Percentiles rank a stretch among this genome's conserved stretches.
phyloP scores from a whole-genome alignment of 2,329 filamentous ascomycete genomes.

The Apiospora marii region DNA sequence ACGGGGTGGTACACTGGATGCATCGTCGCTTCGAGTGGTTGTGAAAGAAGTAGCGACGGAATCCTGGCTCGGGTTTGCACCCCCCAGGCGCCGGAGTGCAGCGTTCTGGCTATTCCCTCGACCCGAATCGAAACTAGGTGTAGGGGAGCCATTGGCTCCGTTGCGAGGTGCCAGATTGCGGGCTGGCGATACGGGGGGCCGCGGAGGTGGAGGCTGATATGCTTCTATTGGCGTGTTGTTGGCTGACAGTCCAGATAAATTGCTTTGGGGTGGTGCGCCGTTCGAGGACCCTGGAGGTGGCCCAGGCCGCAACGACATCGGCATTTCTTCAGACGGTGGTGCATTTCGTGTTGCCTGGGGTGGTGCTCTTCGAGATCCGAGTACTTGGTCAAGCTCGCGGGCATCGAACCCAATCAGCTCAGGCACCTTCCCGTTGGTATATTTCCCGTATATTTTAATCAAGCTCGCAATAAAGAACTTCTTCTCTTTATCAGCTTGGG shows the following conservation, averaged over 20 bases:
- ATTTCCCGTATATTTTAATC: conserved; percentile 96
- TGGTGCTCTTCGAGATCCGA: conserved; percentile 62
- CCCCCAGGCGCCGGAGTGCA: conserved; percentile 55
- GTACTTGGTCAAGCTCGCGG: conserved; percentile 77
- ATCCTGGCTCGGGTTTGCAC: conserved; percentile 65
- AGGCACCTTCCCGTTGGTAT: conserved; percentile 85
- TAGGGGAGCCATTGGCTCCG: conserved; percentile 53
- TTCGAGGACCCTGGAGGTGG: background rate
- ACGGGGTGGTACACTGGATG: conserved; percentile 56
- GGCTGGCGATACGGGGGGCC: conserved; percentile 31
- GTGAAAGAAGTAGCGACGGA: conserved; percentile 59
- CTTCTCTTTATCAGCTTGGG: conserved; percentile 92
- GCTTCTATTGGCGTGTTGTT: conserved; percentile 30
- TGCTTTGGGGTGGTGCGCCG: background rate
- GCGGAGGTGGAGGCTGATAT: conserved; percentile 34
- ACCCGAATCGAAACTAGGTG: conserved; percentile 60
- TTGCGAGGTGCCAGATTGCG: conserved; percentile 48
- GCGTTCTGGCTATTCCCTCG: conserved; percentile 49
- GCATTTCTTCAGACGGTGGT: conserved; percentile 33
- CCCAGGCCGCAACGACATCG: conserved; percentile 36
- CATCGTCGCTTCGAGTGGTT: conserved; percentile 59
- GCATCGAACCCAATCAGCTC: conserved; percentile 84
- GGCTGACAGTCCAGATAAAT: conserved; percentile 25
- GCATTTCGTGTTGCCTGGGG: conserved; percentile 34
- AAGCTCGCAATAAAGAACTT: conserved; percentile 98